Percentiles rank a stretch among this genome's conserved stretches.
These are phyloP conservation scores for Mytilinidion resinicola DNA, from an alignment of 495 filamentous ascomycete genomes.

Conservation along the genomic window DNA sequence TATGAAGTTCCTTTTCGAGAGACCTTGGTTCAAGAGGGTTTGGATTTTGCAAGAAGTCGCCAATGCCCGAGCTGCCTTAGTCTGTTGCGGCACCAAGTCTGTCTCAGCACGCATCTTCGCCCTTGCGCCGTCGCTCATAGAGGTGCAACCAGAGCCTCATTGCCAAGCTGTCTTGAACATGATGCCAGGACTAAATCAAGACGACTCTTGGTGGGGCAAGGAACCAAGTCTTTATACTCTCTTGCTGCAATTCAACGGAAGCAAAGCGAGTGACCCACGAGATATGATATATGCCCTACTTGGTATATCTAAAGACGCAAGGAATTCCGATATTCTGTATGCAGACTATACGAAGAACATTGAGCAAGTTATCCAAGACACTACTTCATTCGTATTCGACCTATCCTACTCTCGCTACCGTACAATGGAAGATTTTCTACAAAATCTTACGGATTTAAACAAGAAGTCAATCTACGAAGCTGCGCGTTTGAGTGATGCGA, in stretches of 20 bases:
- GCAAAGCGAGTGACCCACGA: constrained; percentile 29
- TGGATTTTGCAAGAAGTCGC: constrained; percentile 38
- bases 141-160: neutral
- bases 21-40: constrained; percentile 31
- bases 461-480: no score
- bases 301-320: constrained; percentile 29
- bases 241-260: constrained; percentile 28
- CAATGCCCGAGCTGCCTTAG: constrained; percentile 21
- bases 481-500: no score
- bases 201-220: constrained; percentile 31
- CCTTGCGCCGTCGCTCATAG: constrained; percentile 26
- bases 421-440: no score
- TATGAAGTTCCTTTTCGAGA: constrained; percentile 16
- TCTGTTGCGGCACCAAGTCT: constrained; percentile 30
- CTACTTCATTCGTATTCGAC: constrained; percentile 8
- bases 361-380: constrained; percentile 13
- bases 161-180: constrained; percentile 37
- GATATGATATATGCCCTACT: constrained; percentile 38
- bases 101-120: constrained; percentile 29
- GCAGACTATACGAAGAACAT: constrained; percentile 24
- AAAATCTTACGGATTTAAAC: no score
- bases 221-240: constrained; percentile 29
- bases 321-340: constrained; percentile 6
- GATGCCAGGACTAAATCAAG: constrained; percentile 29
- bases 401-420: no score